phyloP scores from a whole-genome alignment of 345 rosid genomes.

The Diplotaxis tenuifolia region DNA sequence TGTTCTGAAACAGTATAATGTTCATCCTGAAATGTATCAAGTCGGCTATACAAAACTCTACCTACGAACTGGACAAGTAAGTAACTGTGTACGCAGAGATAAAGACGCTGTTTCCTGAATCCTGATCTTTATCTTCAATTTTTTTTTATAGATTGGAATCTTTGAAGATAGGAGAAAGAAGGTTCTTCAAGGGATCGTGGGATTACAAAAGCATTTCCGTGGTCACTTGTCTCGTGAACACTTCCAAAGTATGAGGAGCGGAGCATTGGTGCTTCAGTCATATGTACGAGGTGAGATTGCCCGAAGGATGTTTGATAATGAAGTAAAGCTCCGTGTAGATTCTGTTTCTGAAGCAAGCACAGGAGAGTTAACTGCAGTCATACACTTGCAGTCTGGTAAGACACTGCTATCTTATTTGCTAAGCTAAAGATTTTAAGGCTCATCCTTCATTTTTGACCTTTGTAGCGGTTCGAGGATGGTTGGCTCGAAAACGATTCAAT shows the following conservation, averaged over 20 bases:
- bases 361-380: slow-evolving; percentile 47
- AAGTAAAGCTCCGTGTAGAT: slow-evolving; percentile 34
- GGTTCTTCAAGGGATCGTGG: slow-evolving; percentile 55
- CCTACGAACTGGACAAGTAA: slow-evolving; percentile 84
- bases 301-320: slow-evolving; percentile 40
- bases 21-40: slow-evolving; percentile 88
- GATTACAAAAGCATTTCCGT: slow-evolving; percentile 69
- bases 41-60: slow-evolving; percentile 82
- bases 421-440: slow-evolving; percentile 14
- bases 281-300: slow-evolving; percentile 65
- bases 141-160: slow-evolving; percentile 60
- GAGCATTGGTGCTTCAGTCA: slow-evolving; percentile 61
- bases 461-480: slow-evolving; percentile 84
- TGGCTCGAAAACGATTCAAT: slow-evolving; percentile 56
- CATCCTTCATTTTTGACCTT: slow-evolving; percentile 13
- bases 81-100: slow-evolving; percentile 4
- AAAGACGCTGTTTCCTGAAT: slow-evolving; percentile 2
- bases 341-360: slow-evolving; percentile 36
- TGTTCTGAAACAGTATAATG: slow-evolving; percentile 61
- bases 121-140: neutral
- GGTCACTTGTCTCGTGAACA: slow-evolving; percentile 51
- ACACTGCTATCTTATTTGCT: neutral
- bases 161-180: slow-evolving; percentile 73
- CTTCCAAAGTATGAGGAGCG: slow-evolving; percentile 54
- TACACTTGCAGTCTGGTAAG: slow-evolving; percentile 79